Conservation (phyloP, 176 grass and related monocot genomes). For the Ampelocalamus luodianensis region DNA sequence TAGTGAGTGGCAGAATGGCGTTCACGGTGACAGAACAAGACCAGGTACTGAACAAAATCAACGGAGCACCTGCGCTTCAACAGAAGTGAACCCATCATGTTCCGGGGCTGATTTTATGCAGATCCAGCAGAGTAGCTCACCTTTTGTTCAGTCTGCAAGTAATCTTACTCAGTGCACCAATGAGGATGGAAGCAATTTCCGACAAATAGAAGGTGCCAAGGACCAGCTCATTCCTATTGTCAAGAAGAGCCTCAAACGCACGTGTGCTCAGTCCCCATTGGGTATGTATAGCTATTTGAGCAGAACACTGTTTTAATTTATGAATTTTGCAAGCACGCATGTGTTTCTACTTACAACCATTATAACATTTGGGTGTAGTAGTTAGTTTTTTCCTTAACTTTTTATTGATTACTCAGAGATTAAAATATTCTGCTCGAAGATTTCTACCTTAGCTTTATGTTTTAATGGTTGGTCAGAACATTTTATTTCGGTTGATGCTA, state of each 20-base stretch:
- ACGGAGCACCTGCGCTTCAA: slow-evolving; percentile 3
- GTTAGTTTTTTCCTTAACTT: neutral
- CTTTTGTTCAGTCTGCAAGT: slow-evolving; percentile 40
- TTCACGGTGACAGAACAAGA: neutral
- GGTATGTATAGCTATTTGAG: slow-evolving; percentile 49
- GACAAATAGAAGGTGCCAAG: slow-evolving; percentile 55
- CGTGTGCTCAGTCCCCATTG: slow-evolving; percentile 51
- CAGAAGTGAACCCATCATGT: slow-evolving; percentile 25
- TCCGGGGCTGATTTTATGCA: slow-evolving; percentile 28
- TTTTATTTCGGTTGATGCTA: neutral
- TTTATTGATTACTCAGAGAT: neutral
- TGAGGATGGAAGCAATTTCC: slow-evolving; percentile 49
- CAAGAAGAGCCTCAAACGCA: slow-evolving; percentile 60
- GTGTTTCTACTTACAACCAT: neutral
- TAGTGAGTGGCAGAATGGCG: slow-evolving; percentile 9
- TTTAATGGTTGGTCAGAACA: neutral
- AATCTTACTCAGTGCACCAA: slow-evolving; percentile 35
- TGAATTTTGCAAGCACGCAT: neutral
- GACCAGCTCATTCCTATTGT: slow-evolving; percentile 62
- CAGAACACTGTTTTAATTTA: slow-evolving; percentile 24
- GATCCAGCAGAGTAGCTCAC: slow-evolving; percentile 31
- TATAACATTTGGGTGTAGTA: slow-evolving; percentile 6
- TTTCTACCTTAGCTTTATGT: neutral
- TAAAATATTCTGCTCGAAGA: neutral
- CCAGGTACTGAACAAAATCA: slow-evolving; percentile 29